These are phyloP conservation scores for Coemansia sp. DNA, from an alignment of 192 early-diverging fungal genomes.

Conservation along the genomic window DNA sequence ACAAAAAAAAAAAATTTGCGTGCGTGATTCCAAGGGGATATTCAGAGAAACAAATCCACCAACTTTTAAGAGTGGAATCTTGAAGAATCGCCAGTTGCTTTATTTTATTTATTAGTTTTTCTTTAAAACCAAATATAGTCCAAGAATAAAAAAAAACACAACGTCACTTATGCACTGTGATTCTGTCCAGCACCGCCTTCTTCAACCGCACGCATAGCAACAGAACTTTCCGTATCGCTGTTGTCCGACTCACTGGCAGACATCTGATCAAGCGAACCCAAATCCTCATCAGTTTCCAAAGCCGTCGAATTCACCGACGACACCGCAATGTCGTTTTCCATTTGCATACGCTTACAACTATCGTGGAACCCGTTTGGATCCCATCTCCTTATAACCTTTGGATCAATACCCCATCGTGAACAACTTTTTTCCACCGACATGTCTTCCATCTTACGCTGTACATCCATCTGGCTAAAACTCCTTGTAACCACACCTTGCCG, in stretches of 20 bases:
- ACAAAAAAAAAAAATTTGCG: no score
- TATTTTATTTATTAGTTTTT: no score
- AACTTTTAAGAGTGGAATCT: no score
- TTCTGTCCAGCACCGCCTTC: neutral
- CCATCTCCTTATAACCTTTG: slow-evolving; percentile 23
- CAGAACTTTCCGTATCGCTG: neutral
- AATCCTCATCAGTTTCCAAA: neutral
- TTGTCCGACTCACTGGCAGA: slow-evolving; percentile 14
- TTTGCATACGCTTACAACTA: neutral
- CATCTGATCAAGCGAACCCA: neutral
- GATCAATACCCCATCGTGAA: slow-evolving; percentile 31
- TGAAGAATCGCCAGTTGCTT: no score
- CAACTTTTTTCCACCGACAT: slow-evolving; percentile 30
- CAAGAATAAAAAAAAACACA: no score
- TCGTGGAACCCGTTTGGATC: slow-evolving; percentile 34
- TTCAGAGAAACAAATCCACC: no score
- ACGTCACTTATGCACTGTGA: neutral
- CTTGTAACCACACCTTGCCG: neutral
- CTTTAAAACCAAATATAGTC: no score
- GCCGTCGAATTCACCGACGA: neutral
- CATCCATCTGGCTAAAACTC: neutral
- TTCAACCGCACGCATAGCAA: neutral
- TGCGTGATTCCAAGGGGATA: no score
- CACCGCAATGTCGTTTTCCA: neutral
- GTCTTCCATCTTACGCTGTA: slow-evolving; percentile 27